phyloP scores from a whole-genome alignment of 257 asterid genomes.

The Plantago ovata region DNA sequence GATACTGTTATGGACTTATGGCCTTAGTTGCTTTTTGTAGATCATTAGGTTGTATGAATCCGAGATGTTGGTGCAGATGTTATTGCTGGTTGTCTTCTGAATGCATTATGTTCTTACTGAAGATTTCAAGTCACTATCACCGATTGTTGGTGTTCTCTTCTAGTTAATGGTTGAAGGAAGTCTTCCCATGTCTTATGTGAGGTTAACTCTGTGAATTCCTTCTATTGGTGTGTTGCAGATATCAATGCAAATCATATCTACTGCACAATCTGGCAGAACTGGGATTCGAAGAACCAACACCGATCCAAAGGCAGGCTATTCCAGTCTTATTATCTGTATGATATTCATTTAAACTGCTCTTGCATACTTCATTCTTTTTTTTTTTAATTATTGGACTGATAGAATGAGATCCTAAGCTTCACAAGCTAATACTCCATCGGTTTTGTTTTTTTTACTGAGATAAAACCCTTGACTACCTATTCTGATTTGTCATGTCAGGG shows the following conservation, averaged over 20 bases:
- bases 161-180: background rate
- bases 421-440: background rate
- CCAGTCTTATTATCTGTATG: conserved; percentile 89
- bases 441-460: background rate
- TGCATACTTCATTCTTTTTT: background rate
- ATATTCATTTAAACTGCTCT: conserved; percentile 35
- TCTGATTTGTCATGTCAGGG: conserved; percentile 42
- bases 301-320: conserved; percentile 97
- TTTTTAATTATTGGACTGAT: background rate
- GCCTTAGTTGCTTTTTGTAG: background rate
- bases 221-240: conserved; percentile 42
- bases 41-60: background rate
- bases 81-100: background rate
- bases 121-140: background rate
- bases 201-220: conserved; percentile 1
- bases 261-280: conserved; percentile 60
- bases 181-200: background rate
- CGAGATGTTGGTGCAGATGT: background rate
- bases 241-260: conserved; percentile 56
- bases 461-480: background rate
- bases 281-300: conserved; percentile 88
- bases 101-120: background rate
- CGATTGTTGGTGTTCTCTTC: background rate
- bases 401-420: conserved; percentile 8
- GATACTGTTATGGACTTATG: too few species aligned